Evolutionary conservation across 2,329 filamentous ascomycete species (phyloP), one percentile per base, ranked within the genome.

Genomic region (Colletotrichum lindemuthianum): DNA sequence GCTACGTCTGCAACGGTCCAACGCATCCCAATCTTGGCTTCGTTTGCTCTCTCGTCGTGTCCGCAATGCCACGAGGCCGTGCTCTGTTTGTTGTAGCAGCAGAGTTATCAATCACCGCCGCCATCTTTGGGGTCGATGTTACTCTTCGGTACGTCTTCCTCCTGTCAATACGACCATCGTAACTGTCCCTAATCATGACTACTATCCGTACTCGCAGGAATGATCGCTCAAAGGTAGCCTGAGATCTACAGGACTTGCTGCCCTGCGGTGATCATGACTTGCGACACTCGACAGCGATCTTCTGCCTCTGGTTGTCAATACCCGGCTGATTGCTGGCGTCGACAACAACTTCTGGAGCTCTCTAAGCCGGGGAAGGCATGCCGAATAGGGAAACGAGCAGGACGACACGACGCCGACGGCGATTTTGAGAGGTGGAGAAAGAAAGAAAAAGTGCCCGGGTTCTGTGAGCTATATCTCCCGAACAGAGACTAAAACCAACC

Each of bases 391-490:
- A 44, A 51, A 41, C 60, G 44, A 50, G 56, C 33, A 60, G 44
- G 43, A 16, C 54, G 34, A 47, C 53, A 45, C 56, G 37, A 53
- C 41, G 43, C 43, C 49, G 50, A 64, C 56, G 49, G 36, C 47
- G 34, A 32, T 24, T 54, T 33, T 32, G 49, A 36, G 44, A 12
- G 48, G 58, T 64, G 60, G 60, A 64, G 60, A 54, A 54, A n/a
- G 8, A 49, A 40, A 39, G 56, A n/a, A 11, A 49, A 40, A 39
- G 56, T 56, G 50, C 32, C 50, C 60, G 55, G 50, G 60, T 54
- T 56, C 50, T 57, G 60, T 54, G 44, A 44, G 60, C 44, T 63
- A 44, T 60, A 52, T 48, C 49, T 39, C 49, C n/a, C 48, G 41
- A 15, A 34, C 37, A 39, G 43, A 43, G 11, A 47, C 47, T 47